A percentile compares a stretch with the other conserved stretches of the same genome.
Evolutionary conservation across 139 green algal species (phyloP).

Genomic region (Picochlorum sp.): DNA sequence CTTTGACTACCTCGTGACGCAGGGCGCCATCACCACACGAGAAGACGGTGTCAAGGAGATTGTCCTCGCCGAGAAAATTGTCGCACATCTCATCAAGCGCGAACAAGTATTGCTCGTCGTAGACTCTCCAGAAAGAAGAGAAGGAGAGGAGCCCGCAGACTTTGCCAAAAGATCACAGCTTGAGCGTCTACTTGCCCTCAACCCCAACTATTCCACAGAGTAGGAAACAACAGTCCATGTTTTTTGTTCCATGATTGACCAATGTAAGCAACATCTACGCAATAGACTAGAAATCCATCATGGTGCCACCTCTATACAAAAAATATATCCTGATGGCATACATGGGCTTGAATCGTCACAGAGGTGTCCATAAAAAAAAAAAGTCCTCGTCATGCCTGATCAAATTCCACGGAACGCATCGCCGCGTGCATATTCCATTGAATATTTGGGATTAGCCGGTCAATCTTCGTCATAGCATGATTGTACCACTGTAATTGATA

Average conservation of each 20-base stretch:
- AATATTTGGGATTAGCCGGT: too few species aligned
- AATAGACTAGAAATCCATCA: too few species aligned
- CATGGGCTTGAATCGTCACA: too few species aligned
- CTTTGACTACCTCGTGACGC: conserved; percentile 52
- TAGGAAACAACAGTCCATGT: conserved; percentile 2
- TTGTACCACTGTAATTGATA: too few species aligned
- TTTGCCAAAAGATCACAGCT: conserved; percentile 42
- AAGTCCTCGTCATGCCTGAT: too few species aligned
- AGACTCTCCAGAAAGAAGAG: conserved; percentile 36
- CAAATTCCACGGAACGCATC: neutral
- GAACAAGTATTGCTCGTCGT: conserved; percentile 59
- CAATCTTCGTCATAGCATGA: too few species aligned
- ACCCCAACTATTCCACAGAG: conserved; percentile 60
- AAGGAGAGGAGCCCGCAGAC: conserved; percentile 41
- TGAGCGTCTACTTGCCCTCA: conserved; percentile 68
- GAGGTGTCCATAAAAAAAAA: too few species aligned
- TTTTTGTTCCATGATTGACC: conserved; percentile 10
- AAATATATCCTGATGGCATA: too few species aligned
- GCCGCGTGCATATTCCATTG: too few species aligned
- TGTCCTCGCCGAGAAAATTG: conserved; percentile 44
- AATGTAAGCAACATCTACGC: too few species aligned
- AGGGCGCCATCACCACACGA: conserved; percentile 27
- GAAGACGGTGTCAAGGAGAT: conserved; percentile 39
- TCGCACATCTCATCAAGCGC: conserved; percentile 62
- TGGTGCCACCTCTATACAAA: too few species aligned